phyloP scores from a whole-genome alignment of 2,329 filamentous ascomycete genomes.

The Ophiostoma quercus region DNA sequence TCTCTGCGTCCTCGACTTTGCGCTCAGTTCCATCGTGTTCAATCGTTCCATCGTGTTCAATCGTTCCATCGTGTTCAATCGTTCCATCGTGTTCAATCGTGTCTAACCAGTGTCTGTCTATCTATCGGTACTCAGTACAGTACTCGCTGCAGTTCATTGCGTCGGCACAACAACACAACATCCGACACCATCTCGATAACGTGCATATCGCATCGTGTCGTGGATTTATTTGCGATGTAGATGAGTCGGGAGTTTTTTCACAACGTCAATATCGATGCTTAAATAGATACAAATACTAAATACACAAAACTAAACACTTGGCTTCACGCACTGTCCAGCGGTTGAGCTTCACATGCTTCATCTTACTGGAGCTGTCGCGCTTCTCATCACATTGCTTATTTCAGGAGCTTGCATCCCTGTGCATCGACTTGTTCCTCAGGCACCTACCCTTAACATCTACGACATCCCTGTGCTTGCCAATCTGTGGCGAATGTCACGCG shows the following conservation, averaged over 20 bases:
- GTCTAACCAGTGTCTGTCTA: too few relatives aligned
- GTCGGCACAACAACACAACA: neutral
- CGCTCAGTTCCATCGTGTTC: neutral
- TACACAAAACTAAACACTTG: neutral
- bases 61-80: neutral
- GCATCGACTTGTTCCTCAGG: neutral
- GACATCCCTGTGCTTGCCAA: neutral
- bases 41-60: too few relatives aligned
- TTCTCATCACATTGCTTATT: neutral
- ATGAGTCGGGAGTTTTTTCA: too few relatives aligned
- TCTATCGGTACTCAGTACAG: neutral
- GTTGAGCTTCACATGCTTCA: slow-evolving; percentile 4
- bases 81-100: too few relatives aligned
- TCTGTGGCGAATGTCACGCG: neutral
- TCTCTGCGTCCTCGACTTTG: neutral
- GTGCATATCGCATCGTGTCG: neutral
- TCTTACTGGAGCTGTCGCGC: neutral
- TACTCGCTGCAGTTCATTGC: neutral
- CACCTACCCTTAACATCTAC: neutral
- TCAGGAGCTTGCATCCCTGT: slow-evolving; percentile 3
- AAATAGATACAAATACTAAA: too few relatives aligned
- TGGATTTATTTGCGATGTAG: neutral
- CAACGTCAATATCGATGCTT: too few relatives aligned
- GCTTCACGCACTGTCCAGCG: neutral
- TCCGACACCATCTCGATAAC: neutral